phyloP scores from a whole-genome alignment of 2,329 filamentous ascomycete species.

The Sclerotiophoma versabilis region DNA sequence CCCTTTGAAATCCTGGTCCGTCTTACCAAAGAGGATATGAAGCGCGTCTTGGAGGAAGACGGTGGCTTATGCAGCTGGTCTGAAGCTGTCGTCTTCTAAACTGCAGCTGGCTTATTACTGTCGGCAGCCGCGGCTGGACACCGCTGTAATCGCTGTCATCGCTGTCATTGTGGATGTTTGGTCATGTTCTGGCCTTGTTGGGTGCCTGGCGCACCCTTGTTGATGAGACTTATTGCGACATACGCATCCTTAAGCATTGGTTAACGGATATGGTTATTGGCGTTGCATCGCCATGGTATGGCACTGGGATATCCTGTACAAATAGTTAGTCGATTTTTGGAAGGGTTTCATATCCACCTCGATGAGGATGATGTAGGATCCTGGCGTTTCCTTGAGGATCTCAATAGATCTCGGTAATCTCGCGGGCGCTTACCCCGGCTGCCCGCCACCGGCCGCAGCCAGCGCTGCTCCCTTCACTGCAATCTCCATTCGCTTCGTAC shows the following conservation, averaged over 20 bases:
- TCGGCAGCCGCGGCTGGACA: conserved; percentile 9
- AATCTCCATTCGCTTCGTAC: too few relatives aligned
- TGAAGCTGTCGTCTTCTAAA: conserved; percentile 35
- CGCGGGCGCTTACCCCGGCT: conserved; percentile 9
- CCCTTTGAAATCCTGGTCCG: conserved; percentile 46
- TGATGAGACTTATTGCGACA: conserved; percentile 20
- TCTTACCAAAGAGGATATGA: conserved; percentile 45
- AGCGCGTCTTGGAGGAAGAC: conserved; percentile 37
- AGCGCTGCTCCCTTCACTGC: background rate
- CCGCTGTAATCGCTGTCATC: background rate
- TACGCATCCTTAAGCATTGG: conserved; percentile 21
- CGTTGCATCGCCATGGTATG: conserved; percentile 26
- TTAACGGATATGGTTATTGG: conserved; percentile 27
- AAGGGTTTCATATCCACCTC: conserved; percentile 13
- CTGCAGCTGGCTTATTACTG: background rate
- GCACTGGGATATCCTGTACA: conserved; percentile 47
- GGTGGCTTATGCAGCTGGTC: conserved; percentile 40
- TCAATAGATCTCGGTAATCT: conserved; percentile 7
- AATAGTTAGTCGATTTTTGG: conserved; percentile 28
- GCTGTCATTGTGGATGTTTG: conserved; percentile 3
- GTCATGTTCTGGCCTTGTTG: conserved; percentile 14
- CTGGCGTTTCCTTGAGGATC: conserved; percentile 12
- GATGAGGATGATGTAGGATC: conserved; percentile 14
- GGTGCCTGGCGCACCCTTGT: conserved; percentile 24
- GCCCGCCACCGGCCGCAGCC: background rate